A percentile compares a stretch with the other conserved stretches of the same genome.
phyloP scores from a whole-genome alignment of 805 yeast genomes.

The Candida orba region DNA sequence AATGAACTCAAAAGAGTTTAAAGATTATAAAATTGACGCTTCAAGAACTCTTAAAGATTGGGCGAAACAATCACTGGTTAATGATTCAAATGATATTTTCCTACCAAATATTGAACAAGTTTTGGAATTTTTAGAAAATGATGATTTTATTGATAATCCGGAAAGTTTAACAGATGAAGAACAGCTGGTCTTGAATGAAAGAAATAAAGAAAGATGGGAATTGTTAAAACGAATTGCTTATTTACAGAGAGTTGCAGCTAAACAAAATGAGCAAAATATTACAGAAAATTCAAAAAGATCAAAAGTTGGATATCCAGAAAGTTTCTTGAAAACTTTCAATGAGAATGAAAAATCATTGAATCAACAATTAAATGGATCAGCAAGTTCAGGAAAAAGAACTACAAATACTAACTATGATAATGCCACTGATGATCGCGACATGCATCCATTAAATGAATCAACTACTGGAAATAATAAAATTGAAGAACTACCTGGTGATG shows the following conservation, averaged over 20 bases:
- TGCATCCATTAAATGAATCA: not conserved
- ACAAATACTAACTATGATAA: not conserved
- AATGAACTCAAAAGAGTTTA: slow-evolving; percentile 38
- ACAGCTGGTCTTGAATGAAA: slow-evolving; percentile 30
- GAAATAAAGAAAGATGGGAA: slow-evolving; percentile 58
- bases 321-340: slow-evolving; percentile 1
- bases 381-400: no score
- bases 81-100: slow-evolving; percentile 31
- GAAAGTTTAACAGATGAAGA: slow-evolving; percentile 28
- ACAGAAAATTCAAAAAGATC: slow-evolving; percentile 32
- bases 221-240: slow-evolving; percentile 66
- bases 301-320: slow-evolving; percentile 13
- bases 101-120: slow-evolving; percentile 57
- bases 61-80: slow-evolving; percentile 38
- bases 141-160: slow-evolving; percentile 27
- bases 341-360: slow-evolving; percentile 2
- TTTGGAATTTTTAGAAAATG: slow-evolving; percentile 44
- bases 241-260: slow-evolving; percentile 57
- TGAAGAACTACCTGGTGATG: slow-evolving; percentile 20
- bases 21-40: slow-evolving; percentile 45
- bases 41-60: slow-evolving; percentile 48
- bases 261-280: slow-evolving; percentile 33
- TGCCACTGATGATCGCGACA: not conserved
- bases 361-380: no score
- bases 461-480: slow-evolving; percentile 7